A percentile compares a stretch with the other conserved stretches of the same genome.
These are phyloP conservation scores for Royoungia palumana DNA, from an alignment of 768 basidiomycete species.

Conservation along the genomic window DNA sequence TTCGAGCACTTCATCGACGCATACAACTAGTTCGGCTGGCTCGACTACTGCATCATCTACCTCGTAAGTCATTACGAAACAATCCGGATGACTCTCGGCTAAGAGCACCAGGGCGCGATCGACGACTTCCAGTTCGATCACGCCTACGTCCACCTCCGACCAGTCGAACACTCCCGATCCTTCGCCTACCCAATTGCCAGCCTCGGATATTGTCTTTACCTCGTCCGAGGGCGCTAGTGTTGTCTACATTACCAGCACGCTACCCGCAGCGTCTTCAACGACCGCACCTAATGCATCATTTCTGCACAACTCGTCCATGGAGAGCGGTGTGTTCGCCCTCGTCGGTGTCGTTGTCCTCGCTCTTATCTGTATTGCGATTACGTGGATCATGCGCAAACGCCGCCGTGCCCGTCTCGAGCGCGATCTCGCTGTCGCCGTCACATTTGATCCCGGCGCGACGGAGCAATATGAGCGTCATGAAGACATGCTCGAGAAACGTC, in stretches of 20 bases:
- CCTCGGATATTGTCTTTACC: slow-evolving; percentile 14
- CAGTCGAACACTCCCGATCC: slow-evolving; percentile 5
- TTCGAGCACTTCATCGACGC: slow-evolving; percentile 19
- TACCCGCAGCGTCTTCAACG: slow-evolving; percentile 26
- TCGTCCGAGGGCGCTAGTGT: slow-evolving; percentile 24
- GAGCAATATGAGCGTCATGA: slow-evolving; percentile 27
- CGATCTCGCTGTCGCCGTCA: slow-evolving; percentile 42
- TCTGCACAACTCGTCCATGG: slow-evolving; percentile 63
- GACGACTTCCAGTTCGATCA: slow-evolving; percentile 11
- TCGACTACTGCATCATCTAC: slow-evolving; percentile 18
- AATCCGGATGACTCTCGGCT: background rate
- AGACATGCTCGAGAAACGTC: slow-evolving; percentile 17
- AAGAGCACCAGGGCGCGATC: slow-evolving; percentile 8
- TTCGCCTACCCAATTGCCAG: slow-evolving; percentile 16
- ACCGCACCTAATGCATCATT: slow-evolving; percentile 39
- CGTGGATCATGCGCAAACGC: slow-evolving; percentile 49
- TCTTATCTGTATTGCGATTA: slow-evolving; percentile 42
- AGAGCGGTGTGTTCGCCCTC: slow-evolving; percentile 54
- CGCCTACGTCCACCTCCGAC: slow-evolving; percentile 9
- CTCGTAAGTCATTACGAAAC: slow-evolving; percentile 21
- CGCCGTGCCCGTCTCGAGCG: slow-evolving; percentile 37
- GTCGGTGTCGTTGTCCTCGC: slow-evolving; percentile 48
- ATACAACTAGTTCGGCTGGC: slow-evolving; percentile 24
- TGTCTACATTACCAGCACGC: slow-evolving; percentile 32
- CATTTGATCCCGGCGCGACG: slow-evolving; percentile 44